A percentile compares a stretch with the other conserved stretches of the same genome.
phyloP scores from a whole-genome alignment of 2,329 filamentous ascomycete genomes.

The Cladorrhinum sp. region DNA sequence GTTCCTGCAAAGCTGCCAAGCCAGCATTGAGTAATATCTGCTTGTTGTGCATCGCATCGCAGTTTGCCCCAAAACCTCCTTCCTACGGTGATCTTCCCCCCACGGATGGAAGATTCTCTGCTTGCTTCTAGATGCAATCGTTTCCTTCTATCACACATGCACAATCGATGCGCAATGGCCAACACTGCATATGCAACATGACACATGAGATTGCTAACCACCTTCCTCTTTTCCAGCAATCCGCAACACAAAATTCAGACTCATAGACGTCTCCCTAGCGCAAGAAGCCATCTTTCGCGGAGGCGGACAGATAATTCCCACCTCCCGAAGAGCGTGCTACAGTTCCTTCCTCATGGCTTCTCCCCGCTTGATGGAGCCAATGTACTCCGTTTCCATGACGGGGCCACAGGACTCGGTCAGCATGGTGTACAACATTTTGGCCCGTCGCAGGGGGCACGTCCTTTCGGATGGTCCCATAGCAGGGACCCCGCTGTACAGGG shows the following conservation, averaged over 20 bases:
- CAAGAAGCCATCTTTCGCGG: conserved; percentile 91
- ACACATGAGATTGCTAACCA: neutral
- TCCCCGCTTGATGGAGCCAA: conserved; percentile 92
- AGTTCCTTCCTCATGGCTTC: conserved; percentile 96
- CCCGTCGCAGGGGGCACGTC: conserved; percentile 85
- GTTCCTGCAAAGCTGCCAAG: neutral
- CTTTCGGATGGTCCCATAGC: conserved; percentile 91
- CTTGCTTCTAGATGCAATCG: neutral
- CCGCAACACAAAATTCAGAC: conserved; percentile 94
- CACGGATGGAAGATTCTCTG: neutral
- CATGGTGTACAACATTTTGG: conserved; percentile 87
- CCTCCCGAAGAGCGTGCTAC: conserved; percentile 87
- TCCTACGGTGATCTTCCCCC: neutral
- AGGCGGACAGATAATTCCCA: conserved; percentile 96
- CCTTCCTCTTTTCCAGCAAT: conserved; percentile 58
- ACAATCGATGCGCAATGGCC: neutral
- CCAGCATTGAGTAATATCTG: neutral
- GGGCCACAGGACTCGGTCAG: conserved; percentile 86
- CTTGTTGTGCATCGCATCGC: conserved; percentile 6
- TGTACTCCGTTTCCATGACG: conserved; percentile 90
- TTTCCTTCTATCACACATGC: neutral
- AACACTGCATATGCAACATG: neutral
- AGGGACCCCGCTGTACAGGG: conserved; percentile 88
- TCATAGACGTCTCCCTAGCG: conserved; percentile 85
- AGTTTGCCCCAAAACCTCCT: neutral